A percentile compares a stretch with the other conserved stretches of the same genome.
Conservation (phyloP, 768 basidiomycete genomes). For the Trametes meyenii region DNA sequence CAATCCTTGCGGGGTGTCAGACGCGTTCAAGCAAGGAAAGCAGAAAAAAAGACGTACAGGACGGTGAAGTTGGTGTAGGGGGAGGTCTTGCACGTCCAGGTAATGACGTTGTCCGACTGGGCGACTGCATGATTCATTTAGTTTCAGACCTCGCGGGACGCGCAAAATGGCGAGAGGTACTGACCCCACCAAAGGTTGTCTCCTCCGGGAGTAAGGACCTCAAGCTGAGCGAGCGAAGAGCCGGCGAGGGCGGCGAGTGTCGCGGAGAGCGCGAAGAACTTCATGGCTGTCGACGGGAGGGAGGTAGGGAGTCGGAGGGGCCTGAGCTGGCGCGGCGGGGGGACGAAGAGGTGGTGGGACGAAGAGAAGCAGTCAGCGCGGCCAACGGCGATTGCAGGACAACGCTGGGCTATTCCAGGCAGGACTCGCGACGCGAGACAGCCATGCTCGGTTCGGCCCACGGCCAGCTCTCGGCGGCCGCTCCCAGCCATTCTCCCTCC, state of each 20-base stretch:
- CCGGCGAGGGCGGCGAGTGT: constrained; percentile 43
- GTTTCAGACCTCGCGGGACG: not conserved
- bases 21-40: constrained; percentile 11
- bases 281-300: constrained; percentile 29
- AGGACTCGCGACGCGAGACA: too few species aligned
- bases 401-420: constrained; percentile 10
- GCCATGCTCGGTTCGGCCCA: not conserved
- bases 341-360: constrained; percentile 10
- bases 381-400: constrained; percentile 6
- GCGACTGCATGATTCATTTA: constrained; percentile 46
- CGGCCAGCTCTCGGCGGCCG: not conserved
- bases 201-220: constrained; percentile 48
- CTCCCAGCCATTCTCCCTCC: too few species aligned
- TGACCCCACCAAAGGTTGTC: constrained; percentile 62
- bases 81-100: constrained; percentile 57
- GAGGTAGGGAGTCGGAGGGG: constrained; percentile 5
- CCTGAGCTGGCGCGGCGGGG: constrained; percentile 14
- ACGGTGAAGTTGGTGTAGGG: constrained; percentile 50
- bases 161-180: constrained; percentile 28
- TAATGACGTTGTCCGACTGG: constrained; percentile 54
- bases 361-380: constrained; percentile 1
- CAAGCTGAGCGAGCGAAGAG: constrained; percentile 45
- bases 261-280: constrained; percentile 39
- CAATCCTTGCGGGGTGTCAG: constrained; percentile 40
- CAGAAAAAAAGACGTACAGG: constrained; percentile 44